Conservation (phyloP, 2,329 filamentous ascomycete genomes). For the Aspergillus eucalypticola region DNA sequence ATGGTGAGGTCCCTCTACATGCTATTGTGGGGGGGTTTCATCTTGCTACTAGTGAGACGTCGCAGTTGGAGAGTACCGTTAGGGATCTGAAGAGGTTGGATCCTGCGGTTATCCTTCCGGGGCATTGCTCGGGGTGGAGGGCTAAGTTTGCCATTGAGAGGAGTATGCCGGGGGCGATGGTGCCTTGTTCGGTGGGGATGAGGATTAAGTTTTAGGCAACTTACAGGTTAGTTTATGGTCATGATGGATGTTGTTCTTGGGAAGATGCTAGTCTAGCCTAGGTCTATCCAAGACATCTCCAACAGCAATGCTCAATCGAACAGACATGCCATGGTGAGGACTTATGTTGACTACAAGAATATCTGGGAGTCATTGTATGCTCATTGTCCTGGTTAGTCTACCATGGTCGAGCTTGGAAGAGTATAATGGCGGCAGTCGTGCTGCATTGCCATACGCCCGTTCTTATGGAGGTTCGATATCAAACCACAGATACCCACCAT, state of each 20-base stretch:
- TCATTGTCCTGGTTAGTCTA: background rate
- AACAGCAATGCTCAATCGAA: no score
- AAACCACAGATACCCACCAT: background rate
- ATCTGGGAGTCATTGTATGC: background rate
- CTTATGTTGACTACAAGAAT: no score
- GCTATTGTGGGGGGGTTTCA: slow-evolving; percentile 58
- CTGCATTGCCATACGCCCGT: background rate
- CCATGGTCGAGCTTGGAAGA: background rate
- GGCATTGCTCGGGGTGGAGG: slow-evolving; percentile 59
- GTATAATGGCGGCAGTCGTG: background rate
- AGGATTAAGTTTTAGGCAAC: slow-evolving; percentile 38
- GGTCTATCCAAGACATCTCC: no score
- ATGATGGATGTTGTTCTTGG: no score
- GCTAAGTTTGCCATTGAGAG: slow-evolving; percentile 56
- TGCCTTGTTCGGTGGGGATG: slow-evolving; percentile 54
- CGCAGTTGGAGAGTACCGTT: slow-evolving; percentile 49
- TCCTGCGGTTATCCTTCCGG: slow-evolving; percentile 54
- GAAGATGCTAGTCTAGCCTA: no score
- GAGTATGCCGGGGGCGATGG: slow-evolving; percentile 52
- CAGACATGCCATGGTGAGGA: background rate
- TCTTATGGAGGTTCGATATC: background rate
- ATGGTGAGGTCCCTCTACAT: slow-evolving; percentile 45
- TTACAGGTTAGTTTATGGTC: background rate
- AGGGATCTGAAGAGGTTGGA: slow-evolving; percentile 51
- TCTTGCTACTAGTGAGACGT: slow-evolving; percentile 49